Percentiles rank a stretch among this genome's conserved stretches.
Evolutionary conservation across 140 eudicot species (phyloP).

Genomic region (Bidens hawaiensis): DNA sequence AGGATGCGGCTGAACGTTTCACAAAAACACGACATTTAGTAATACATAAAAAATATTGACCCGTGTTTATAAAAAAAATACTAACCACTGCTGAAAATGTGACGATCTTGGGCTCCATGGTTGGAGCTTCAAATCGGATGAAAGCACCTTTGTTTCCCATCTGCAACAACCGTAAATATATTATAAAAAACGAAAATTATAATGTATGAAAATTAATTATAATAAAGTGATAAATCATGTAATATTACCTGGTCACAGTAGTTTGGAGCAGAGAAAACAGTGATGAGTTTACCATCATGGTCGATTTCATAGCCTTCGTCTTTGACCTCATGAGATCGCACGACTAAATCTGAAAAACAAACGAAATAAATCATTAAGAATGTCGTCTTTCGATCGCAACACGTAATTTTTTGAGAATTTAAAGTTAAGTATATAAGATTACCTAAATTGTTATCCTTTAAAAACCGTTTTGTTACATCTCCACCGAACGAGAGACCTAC

Average conservation of each 20-base stretch:
- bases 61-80: too few species aligned
- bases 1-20: slow-evolving; percentile 81
- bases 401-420: not conserved
- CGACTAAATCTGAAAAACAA: slow-evolving; percentile 67
- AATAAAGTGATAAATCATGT: not conserved
- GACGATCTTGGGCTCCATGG: slow-evolving; percentile 83
- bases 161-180: slow-evolving; percentile 40
- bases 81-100: slow-evolving; percentile 95
- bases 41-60: not conserved
- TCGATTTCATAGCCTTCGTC: slow-evolving; percentile 95
- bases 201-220: too few species aligned
- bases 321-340: slow-evolving; percentile 97
- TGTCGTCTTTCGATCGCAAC: not conserved
- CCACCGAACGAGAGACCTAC: slow-evolving; percentile 96
- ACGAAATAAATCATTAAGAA: not conserved
- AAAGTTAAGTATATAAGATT: not conserved
- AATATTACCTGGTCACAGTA: slow-evolving; percentile 90
- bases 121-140: slow-evolving; percentile 88
- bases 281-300: slow-evolving; percentile 94
- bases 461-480: slow-evolving; percentile 87
- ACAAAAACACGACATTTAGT: not conserved
- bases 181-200: not conserved
- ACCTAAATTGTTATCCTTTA: slow-evolving; percentile 91
- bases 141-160: slow-evolving; percentile 99
- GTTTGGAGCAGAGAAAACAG: slow-evolving; percentile 96